phyloP scores from a whole-genome alignment of 345 rosid species.

The Erodium maritimum region DNA sequence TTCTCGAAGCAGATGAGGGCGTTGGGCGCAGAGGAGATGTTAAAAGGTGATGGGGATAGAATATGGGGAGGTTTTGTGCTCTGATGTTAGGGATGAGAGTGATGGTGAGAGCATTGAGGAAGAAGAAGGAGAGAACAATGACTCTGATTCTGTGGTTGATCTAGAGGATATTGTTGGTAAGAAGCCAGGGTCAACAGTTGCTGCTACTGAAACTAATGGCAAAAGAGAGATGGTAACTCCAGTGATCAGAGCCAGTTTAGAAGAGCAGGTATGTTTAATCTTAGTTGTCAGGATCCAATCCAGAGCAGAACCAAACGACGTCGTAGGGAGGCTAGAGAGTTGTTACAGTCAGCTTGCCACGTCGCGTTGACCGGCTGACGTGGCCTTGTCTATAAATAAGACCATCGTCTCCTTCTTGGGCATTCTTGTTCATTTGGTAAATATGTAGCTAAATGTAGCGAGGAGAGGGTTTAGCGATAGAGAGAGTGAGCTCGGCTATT shows the following conservation, averaged over 20 bases:
- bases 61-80: constrained; percentile 12
- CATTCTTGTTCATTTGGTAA: no score
- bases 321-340: no score
- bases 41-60: constrained; percentile 39
- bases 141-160: constrained; percentile 38
- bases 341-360: no score
- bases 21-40: constrained; percentile 64
- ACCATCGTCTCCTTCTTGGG: no score
- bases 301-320: no score
- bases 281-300: no score
- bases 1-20: constrained; percentile 48
- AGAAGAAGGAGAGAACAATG: constrained; percentile 16
- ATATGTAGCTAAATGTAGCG: no score
- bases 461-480: no score
- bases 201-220: constrained; percentile 39
- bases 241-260: constrained; percentile 81
- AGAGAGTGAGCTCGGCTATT: no score
- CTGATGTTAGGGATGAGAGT: constrained; percentile 18
- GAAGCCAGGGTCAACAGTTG: constrained; percentile 16
- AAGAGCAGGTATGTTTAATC: constrained; percentile 55
- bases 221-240: constrained; percentile 90
- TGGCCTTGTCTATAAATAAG: no score
- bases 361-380: no score
- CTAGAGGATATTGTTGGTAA: constrained; percentile 94
- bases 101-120: constrained; percentile 24